Base-by-base conservation (phyloP, 163 green algal species). In the Scenedesmus sp. region DNA sequence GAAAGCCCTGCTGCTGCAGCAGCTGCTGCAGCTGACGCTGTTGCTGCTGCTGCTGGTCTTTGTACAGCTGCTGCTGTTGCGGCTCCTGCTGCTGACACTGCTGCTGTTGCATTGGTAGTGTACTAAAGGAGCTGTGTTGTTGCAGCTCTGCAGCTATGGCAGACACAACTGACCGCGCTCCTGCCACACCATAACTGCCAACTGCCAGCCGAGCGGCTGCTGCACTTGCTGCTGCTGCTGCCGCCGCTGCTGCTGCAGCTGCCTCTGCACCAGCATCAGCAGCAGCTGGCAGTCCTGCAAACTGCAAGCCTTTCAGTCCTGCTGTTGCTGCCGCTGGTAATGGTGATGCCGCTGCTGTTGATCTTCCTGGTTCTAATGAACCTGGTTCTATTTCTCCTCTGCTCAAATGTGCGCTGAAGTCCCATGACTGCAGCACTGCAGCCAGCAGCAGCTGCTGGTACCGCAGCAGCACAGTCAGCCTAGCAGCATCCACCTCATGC, bases 401-500 rank as follows among this genome's bases (percentile, higher is more conserved):
- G 76, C 34, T 84, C 5, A 0, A 54, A 34, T 34, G 23, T 8
- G 2, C 7, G 9, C 34, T 59, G 8, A 79, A 79, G 20, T 79
- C 70, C 70, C 70, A 52, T 8, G 70, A 23, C 20, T 79, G 57
- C 13, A 82, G 60, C 46, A 81, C 60, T 66, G 60, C 84, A 20
- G 84, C 59, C 84, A 89, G 84, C 84, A 89, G 84, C 34, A 89
- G 84, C 84, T 89, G 84, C 59, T 81, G 59, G 34, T 89, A 81
- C 15, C 34, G 16, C 13, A 82, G 84, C 84, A 89, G 62, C 20
- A 81, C 6, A 9, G 1, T 62, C 60, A 89, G 20, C 62, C 62
- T 82, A 1, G 46, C n/a, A 10, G 7, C 26, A 52, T 89, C 16
- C 2, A 89, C 34, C 26, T 89, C 84, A 46, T 89, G 84, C 10